These are phyloP conservation scores for Lichenothelia convexa DNA, from an alignment of 495 filamentous ascomycete species.

Conservation along the genomic window DNA sequence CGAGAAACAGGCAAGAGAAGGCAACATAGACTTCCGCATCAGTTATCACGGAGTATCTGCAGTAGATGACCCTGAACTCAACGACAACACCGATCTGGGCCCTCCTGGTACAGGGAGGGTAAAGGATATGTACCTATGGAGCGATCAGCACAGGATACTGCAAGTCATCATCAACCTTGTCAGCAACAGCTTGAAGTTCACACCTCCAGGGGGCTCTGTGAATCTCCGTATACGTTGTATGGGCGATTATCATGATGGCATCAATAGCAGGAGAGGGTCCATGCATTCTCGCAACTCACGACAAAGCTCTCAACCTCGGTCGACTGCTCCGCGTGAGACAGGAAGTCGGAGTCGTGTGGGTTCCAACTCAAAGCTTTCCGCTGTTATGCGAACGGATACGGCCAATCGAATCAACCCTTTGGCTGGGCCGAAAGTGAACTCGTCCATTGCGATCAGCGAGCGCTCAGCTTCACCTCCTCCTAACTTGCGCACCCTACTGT, in stretches of 20 bases:
- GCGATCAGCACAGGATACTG: slow-evolving; percentile 75
- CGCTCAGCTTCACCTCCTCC: slow-evolving; percentile 43
- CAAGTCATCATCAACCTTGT: slow-evolving; percentile 88
- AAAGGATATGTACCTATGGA: slow-evolving; percentile 65
- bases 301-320: slow-evolving; percentile 3
- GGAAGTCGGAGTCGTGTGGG: no score
- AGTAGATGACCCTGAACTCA: slow-evolving; percentile 17
- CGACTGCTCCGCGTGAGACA: no score
- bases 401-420: slow-evolving; percentile 20
- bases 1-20: slow-evolving; percentile 69
- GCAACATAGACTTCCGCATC: slow-evolving; percentile 52
- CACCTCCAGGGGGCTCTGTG: slow-evolving; percentile 56
- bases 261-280: slow-evolving; percentile 10
- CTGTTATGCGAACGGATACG: slow-evolving; percentile 11
- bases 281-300: slow-evolving; percentile 16
- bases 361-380: slow-evolving; percentile 5
- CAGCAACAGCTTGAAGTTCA: slow-evolving; percentile 86
- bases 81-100: slow-evolving; percentile 26
- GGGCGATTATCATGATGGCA: slow-evolving; percentile 15
- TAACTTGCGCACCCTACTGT: slow-evolving; percentile 41
- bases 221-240: slow-evolving; percentile 54
- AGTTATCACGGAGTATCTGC: slow-evolving; percentile 40
- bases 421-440: no score
- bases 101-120: slow-evolving; percentile 43
- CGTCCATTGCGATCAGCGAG: no score